phyloP scores from a whole-genome alignment of 495 filamentous ascomycete species.

The Talaromyces adpressus region DNA sequence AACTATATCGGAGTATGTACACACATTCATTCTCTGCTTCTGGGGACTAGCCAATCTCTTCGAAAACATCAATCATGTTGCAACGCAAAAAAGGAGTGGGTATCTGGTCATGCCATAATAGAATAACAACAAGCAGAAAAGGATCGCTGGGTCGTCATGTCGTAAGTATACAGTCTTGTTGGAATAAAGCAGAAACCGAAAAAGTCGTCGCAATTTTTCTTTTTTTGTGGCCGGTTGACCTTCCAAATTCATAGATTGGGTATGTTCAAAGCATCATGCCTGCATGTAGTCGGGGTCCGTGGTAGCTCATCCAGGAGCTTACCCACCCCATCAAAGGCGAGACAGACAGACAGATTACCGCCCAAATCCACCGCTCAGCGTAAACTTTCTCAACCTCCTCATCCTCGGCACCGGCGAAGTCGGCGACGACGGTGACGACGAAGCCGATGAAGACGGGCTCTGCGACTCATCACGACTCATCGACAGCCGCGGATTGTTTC shows the following conservation, averaged over 20 bases:
- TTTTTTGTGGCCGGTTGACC: background rate
- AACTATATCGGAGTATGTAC: background rate
- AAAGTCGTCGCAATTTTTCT: background rate
- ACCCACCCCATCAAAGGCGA: background rate
- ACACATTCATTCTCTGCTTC: background rate
- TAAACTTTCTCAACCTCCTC: conserved; percentile 10
- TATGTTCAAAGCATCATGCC: background rate
- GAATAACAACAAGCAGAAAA: background rate
- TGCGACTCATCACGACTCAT: background rate
- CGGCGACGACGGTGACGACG: conserved; percentile 8
- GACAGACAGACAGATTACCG: background rate
- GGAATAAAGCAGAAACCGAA: background rate
- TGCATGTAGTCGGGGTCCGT: background rate
- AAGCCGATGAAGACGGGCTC: background rate
- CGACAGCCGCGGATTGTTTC: background rate
- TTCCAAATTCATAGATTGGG: background rate
- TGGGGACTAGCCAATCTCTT: background rate
- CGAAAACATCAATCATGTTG: background rate
- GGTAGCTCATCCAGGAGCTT: conserved; percentile 3
- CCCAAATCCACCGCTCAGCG: conserved; percentile 4
- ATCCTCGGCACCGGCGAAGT: conserved; percentile 18
- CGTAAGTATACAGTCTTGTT: background rate
- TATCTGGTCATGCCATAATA: conserved; percentile 2
- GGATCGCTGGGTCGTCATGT: background rate
- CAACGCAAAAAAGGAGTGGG: background rate